A percentile compares a stretch with the other conserved stretches of the same genome.
These are phyloP conservation scores for Rhynchospora pubera DNA, from an alignment of 176 grass and related monocot species.

Conservation along the genomic window DNA sequence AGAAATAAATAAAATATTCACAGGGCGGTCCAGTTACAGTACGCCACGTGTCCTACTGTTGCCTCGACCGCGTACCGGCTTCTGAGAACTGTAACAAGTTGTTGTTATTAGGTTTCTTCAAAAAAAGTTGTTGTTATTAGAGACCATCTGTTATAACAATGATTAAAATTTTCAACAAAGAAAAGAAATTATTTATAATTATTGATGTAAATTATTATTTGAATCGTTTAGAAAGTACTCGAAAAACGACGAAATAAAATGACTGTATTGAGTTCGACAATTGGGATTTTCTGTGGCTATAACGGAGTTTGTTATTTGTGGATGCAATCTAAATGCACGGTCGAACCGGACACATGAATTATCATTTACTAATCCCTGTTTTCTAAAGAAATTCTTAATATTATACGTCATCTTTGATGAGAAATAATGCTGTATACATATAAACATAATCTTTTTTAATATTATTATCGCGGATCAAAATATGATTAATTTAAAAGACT, in stretches of 20 bases:
- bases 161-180: not conserved
- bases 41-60: not conserved
- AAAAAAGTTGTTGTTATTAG: too few species aligned
- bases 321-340: too few species aligned
- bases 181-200: not conserved
- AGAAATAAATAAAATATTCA: not conserved
- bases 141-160: not conserved
- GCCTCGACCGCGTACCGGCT: not conserved
- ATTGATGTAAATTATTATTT: not conserved
- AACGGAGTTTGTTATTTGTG: not conserved
- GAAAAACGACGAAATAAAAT: not conserved
- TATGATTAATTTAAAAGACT: too few species aligned
- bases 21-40: not conserved
- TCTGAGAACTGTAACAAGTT: not conserved
- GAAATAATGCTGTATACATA: too few species aligned
- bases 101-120: too few species aligned
- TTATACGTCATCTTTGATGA: too few species aligned
- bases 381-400: not conserved
- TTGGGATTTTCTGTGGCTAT: not conserved
- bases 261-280: not conserved
- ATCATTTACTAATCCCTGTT: not conserved
- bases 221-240: not conserved
- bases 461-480: too few species aligned
- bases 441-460: too few species aligned
- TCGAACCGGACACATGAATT: not conserved